Base-by-base conservation (phyloP, 2,329 filamentous ascomycete genomes). In the Cyclaneusma minus region DNA sequence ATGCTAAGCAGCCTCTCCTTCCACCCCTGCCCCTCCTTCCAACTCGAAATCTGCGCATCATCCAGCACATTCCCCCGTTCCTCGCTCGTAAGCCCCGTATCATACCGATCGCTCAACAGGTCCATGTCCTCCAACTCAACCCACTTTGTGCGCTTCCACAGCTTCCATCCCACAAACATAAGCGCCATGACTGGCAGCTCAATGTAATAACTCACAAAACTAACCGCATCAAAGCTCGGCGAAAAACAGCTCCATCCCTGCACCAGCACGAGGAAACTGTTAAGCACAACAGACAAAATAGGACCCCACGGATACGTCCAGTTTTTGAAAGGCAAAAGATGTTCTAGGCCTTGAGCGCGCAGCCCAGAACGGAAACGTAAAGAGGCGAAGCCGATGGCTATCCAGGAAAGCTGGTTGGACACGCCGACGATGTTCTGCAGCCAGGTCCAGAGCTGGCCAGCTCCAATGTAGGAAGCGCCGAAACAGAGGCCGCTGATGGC, bases 381-480 rank as follows among this genome's bases (percentile, higher is more conserved):
- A 0, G 68, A 75, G 1, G 71, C 63, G 28, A 76, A 54, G 5
- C 68, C 63, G 31, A 77, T 78, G 29, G 65, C 58, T 36, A 68
- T 62, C 70, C 72, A 77, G 25, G 66, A 67, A 4, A 77, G 50
- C 47, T 76, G 71, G 43, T 75, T 76, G 0, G 69, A 74, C 0
- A 77, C 71, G 7, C 70, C 70, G 29, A 77, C 68, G 23, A 77
- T 62, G 31, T 75, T 74, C 41, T 76, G 70, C 11, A 76, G 48
- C 70, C 71, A 76, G 1, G 58, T 62, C 70, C 70, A 76, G 4
- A 76, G 48, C 36, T 75, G 58, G 1, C 71, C 70, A 0, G 70
- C 69, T 0, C 69, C 68, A 28, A 76, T 73, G 34, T 71, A 74
- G 39, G 64, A 71, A 0, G 68, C 68, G 3, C 67, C 70, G 29